Base-by-base conservation (phyloP, 2,329 filamentous ascomycete genomes). In the Ascomycota sp. region DNA sequence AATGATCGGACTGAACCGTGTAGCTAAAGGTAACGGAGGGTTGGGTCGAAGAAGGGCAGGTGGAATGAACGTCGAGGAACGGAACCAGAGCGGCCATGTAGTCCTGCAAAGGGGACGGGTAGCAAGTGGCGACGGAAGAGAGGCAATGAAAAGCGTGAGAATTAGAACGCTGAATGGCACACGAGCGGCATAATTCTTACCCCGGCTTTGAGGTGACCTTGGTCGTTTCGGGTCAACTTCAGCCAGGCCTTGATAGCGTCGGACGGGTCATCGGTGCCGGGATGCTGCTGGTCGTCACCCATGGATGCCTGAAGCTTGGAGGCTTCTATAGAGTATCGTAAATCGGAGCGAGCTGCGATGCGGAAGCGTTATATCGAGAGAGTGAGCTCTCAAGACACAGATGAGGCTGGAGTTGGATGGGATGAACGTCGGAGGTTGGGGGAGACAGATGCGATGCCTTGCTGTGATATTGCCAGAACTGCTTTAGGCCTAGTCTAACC, bases 1-100 rank as follows among this genome's bases (percentile, higher is more conserved):
- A 61, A 53, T 74, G 63, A 4, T 53, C 42, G 0, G 53, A 49
- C 36, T 62, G 58, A 24, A 68, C 60, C 3, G 54, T 62, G 48
- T 62, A 66, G 37, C 52, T 44, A 47, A 69, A 65, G 26, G 51
- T 56, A 34, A 57, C 43, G 34, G 45, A 37, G 27, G 62, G 55
- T 42, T 57, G 51, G 29, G 58, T 47, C 28, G 42, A 36, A 21
- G 43, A 29, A 25, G 49, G 11, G 30, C 51, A 48, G 40, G 53
- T 44, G 9, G 57, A 56, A 38, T 54, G 33, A 38, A 68, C 43
- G 12, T 44, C 43, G 25, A 68, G 41, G 36, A 56, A 41, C 4
- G 58, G 59, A 28, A 57, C 35, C 33, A 68, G 52, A 9, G 43
- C 35, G 29, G 46, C 38, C 43, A 59, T 57, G 57, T 59, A 69